These are phyloP conservation scores for Agapanthus africanus DNA, from an alignment of 106 monocot genomes.

Conservation along the genomic window DNA sequence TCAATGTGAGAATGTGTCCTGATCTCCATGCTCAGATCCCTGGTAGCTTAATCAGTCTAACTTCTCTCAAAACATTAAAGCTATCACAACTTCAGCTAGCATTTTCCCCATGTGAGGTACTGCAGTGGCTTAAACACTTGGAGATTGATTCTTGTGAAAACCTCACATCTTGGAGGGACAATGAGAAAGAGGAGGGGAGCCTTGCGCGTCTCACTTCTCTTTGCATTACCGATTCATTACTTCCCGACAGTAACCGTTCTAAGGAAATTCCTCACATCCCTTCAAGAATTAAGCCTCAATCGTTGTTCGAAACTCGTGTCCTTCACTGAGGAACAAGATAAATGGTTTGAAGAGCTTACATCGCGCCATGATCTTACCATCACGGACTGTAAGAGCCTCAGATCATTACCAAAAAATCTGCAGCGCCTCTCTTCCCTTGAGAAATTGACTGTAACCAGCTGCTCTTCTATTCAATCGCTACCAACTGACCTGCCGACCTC, in stretches of 20 bases:
- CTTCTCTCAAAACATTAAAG: constrained; percentile 10
- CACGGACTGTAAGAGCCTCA: constrained; percentile 6
- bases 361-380: constrained; percentile 1
- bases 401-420: neutral
- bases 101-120: neutral
- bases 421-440: constrained; percentile 1
- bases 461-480: neutral
- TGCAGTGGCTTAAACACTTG: constrained; percentile 10
- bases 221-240: constrained; percentile 1
- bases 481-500: constrained; percentile 7
- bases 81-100: constrained; percentile 3
- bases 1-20: constrained; percentile 5
- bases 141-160: constrained; percentile 10
- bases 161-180: constrained; percentile 5
- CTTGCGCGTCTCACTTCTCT: constrained; percentile 1
- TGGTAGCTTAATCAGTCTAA: neutral
- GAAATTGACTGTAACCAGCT: constrained; percentile 3
- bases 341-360: constrained; percentile 12
- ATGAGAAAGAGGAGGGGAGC: neutral
- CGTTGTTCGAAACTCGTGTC: constrained; percentile 11
- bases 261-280: constrained; percentile 6
- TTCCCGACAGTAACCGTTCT: constrained; percentile 7
- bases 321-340: constrained; percentile 6
- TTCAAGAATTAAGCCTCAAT: constrained; percentile 6
- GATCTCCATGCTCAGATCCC: constrained; percentile 10